Evolutionary conservation across 306 rosid species (phyloP), one percentile per base, ranked within the genome.

Genomic region (Sindora glabra): DNA sequence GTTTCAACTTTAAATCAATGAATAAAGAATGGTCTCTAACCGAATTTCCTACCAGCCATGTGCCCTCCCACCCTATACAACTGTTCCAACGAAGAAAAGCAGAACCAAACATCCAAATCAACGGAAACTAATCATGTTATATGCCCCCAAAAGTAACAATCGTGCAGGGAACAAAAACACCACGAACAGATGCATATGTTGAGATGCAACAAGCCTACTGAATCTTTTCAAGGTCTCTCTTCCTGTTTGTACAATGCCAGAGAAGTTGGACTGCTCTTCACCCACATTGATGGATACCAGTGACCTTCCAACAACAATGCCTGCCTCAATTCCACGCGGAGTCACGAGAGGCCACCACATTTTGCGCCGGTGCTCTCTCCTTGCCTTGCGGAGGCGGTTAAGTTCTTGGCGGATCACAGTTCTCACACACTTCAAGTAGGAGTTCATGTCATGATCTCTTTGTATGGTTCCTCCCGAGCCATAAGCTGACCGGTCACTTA

Each of bases 371-470:
- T 77, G 82, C 75, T 81, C 86, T 55, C 88, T 80, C 62, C 59
- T 83, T 3, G 68, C 56, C 79, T 81, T 92, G 5, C 92, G 83
- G 36, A 74, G 72, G 29, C 50, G 76, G 71, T 56, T 72, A 48
- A 83, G 94, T 72, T 92, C 94, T 57, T 86, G 89, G 53, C 81
- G 90, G 25, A 92, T 82, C 59, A 92, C 92, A 0, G 81, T 75
- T 33, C 83, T 76, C 13, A 92, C 79, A 2, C 81, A 78, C 58
- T 45, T 88, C 7, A 80, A 59, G 77, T 92, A 92, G 18, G 96
- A 92, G 41, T 16, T 84, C 95, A 92, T 73, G 75, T 92, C 99
- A 56, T 92, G 99, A 51, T 92, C 96, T 80, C 99, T 76, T 18
- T 82, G 96, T 38, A 92, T 79, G 15, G 74, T 56, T 71, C 99